Base-by-base conservation (phyloP, 2,329 filamentous ascomycete species). In the Cladosporium sp. region DNA sequence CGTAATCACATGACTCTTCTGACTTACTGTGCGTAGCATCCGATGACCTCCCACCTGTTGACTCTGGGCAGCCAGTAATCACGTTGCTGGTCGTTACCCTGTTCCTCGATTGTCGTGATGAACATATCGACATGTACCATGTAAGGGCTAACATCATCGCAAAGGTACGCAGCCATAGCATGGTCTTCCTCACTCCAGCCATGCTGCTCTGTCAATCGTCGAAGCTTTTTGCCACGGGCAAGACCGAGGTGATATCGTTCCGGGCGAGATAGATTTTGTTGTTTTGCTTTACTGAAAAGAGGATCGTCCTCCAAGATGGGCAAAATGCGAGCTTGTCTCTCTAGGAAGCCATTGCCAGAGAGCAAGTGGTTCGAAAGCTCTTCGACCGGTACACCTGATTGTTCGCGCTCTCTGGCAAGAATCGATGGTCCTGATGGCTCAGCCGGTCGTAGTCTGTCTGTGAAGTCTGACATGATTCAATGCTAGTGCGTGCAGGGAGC, bases 81-180 rank as follows among this genome's bases (percentile, higher is more conserved):
- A 36, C 73, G 72, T 59, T 81, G 79, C 60, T 75, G 72, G 20
- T 78, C 73, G 55, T 71, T 77, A 7, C 68, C 78, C 62, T 82
- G 79, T 62, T 81, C 78, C 49, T 74, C 70, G 32, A 81, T 70
- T n/a, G 79, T 81, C 4, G 77, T 75, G 64, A 75, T 69, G 61
- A 81, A 81, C 79, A 82, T 81, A 56, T 71, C 71, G 63, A 74
- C 73, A 56, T 82, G 79, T 40, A 83, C 71, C 65, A 77, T 75
- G 63, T 79, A 82, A 3, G 79, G 79, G 36, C 74, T 77, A 61
- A 81, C 79, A 65, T 82, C 79, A 58, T 82, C 79, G 40, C 76
- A 75, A 9, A 82, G 71, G 63, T 82, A 81, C 61, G 77, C 75
- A 0, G 76, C 76, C 75, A 82, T 81, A 49, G 72, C 71, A 57